These are phyloP conservation scores for Xylaria sp. DNA, from an alignment of 2,329 filamentous ascomycete species.

Conservation along the genomic window DNA sequence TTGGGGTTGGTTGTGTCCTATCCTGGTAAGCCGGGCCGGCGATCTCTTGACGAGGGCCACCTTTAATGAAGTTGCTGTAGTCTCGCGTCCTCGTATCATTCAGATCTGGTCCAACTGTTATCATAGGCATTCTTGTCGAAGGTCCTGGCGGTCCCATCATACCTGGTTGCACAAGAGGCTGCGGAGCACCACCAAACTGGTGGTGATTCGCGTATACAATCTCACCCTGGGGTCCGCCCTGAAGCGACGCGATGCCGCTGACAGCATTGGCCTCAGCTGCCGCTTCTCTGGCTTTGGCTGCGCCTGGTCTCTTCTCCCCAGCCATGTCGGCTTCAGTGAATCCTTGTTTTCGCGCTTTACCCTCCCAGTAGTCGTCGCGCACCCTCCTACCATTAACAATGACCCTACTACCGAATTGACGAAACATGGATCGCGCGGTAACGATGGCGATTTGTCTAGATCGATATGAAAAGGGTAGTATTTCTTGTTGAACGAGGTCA, in stretches of 20 bases:
- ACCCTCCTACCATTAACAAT: slow-evolving; percentile 90
- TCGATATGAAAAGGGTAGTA: slow-evolving; percentile 95
- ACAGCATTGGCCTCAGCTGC: slow-evolving; percentile 71
- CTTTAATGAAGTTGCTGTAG: slow-evolving; percentile 79
- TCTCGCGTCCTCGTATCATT: slow-evolving; percentile 81
- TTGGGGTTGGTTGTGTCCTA: slow-evolving; percentile 77
- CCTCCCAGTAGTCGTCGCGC: slow-evolving; percentile 98
- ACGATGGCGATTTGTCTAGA: slow-evolving; percentile 99
- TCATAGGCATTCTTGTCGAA: slow-evolving; percentile 81
- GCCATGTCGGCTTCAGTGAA: slow-evolving; percentile 97
- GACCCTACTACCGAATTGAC: slow-evolving; percentile 95
- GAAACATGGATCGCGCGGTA: slow-evolving; percentile 97
- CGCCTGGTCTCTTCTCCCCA: slow-evolving; percentile 94
- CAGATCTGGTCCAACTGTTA: slow-evolving; percentile 81
- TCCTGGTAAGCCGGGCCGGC: slow-evolving; percentile 90
- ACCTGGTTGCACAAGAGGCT: slow-evolving; percentile 76
- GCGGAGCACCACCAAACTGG: slow-evolving; percentile 72
- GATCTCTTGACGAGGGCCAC: slow-evolving; percentile 88
- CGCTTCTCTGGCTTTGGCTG: slow-evolving; percentile 86
- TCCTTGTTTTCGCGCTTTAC: slow-evolving; percentile 94
- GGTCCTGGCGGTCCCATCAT: slow-evolving; percentile 74
- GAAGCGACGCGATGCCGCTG: slow-evolving; percentile 63
- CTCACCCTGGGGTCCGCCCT: slow-evolving; percentile 79
- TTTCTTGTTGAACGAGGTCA: slow-evolving; percentile 92
- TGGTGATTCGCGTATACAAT: slow-evolving; percentile 87